phyloP scores from a whole-genome alignment of 208 protist species.

The Acanthamoeba culbertsoni region DNA sequence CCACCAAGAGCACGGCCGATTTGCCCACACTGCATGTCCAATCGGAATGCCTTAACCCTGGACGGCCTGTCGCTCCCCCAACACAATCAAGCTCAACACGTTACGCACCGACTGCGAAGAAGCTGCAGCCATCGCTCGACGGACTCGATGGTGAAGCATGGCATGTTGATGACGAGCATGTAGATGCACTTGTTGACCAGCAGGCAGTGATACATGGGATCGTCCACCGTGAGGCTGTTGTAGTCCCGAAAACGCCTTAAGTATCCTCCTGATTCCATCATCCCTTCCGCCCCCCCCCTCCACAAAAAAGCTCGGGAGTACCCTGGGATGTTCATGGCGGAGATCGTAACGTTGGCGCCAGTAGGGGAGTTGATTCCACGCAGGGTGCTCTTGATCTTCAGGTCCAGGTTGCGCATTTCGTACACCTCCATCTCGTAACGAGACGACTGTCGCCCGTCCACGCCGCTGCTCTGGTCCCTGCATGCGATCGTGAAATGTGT shows the following conservation, averaged over 20 bases:
- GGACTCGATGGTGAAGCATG: background rate
- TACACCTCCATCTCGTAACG: background rate
- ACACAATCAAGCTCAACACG: background rate
- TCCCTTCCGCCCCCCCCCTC: too few species aligned
- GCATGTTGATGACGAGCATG: conserved; percentile 19
- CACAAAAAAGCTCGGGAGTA: too few species aligned
- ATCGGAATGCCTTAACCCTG: background rate
- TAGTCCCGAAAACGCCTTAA: too few species aligned
- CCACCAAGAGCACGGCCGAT: conserved; percentile 23
- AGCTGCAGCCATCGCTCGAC: conserved; percentile 34
- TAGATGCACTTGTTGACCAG: conserved; percentile 19
- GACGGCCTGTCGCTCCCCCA: background rate
- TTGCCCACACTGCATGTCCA: background rate
- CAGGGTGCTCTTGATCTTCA: background rate
- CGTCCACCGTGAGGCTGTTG: background rate
- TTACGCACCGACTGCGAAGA: background rate
- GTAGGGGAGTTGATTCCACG: background rate
- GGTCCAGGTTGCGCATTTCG: background rate
- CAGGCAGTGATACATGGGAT: conserved; percentile 27
- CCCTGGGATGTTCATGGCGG: background rate
- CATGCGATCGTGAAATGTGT: background rate
- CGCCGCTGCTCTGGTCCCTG: background rate
- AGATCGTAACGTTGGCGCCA: background rate
- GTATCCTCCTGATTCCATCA: too few species aligned
- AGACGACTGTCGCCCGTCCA: background rate